Conservation (phyloP, 2,329 filamentous ascomycete species). For the Alternaria brassicae region DNA sequence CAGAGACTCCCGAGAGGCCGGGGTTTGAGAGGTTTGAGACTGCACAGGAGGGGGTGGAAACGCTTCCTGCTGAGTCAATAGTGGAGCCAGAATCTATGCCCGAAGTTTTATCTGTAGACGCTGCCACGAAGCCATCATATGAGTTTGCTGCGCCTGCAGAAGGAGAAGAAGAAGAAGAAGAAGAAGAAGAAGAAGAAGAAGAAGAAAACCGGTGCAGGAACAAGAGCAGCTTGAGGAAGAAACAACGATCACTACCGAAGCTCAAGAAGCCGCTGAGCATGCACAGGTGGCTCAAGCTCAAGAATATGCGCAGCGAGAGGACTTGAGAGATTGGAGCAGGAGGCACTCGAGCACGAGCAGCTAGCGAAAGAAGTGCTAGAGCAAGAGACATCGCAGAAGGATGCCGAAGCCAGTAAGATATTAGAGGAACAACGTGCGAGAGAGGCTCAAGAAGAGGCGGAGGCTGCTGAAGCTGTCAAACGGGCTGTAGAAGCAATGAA, state of each 20-base stretch:
- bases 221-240: slow-evolving; percentile 7
- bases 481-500: background rate
- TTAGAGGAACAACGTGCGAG: background rate
- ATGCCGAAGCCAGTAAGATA: slow-evolving; percentile 8
- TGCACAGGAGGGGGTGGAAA: background rate
- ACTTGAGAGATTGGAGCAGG: slow-evolving; percentile 11
- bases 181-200: no score
- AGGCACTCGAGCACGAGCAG: slow-evolving; percentile 9
- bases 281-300: background rate
- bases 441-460: slow-evolving; percentile 6
- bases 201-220: background rate
- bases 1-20: background rate
- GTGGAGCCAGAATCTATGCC: background rate
- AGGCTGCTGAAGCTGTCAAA: slow-evolving; percentile 11
- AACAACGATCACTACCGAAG: background rate
- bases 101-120: background rate
- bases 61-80: background rate
- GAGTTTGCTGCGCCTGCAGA: background rate
- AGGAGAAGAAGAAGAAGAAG: no score
- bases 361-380: slow-evolving; percentile 1
- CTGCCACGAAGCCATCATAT: background rate
- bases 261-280: background rate
- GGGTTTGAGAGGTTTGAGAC: background rate
- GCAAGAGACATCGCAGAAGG: background rate
- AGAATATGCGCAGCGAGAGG: background rate